Evolutionary conservation across 305 asterid genomes (phyloP).

Genomic region (Caryopteris hybrid): DNA sequence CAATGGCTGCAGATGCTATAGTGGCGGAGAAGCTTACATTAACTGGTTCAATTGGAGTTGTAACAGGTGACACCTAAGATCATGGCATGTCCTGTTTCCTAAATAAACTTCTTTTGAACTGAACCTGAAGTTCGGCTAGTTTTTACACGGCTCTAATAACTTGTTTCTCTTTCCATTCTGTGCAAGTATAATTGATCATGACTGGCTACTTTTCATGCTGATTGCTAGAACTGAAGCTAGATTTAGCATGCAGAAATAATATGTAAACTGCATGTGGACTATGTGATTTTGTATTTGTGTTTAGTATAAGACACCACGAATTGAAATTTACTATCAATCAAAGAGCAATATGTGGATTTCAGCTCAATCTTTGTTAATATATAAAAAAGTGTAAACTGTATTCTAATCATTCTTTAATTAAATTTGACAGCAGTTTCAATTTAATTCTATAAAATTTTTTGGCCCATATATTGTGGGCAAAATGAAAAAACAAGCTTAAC

Average conservation of each 20-base stretch:
- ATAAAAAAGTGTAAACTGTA: no score
- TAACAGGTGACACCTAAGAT: slow-evolving; percentile 50
- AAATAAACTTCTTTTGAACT: neutral
- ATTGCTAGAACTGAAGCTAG: neutral
- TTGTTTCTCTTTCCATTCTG: neutral
- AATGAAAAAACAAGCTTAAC: no score
- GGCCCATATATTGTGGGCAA: no score
- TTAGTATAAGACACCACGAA: no score
- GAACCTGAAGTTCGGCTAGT: neutral
- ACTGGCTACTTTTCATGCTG: neutral
- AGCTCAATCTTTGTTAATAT: no score
- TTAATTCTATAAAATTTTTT: no score
- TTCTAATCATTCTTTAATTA: no score
- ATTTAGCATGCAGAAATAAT: neutral
- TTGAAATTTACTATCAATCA: no score
- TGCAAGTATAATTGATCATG: neutral
- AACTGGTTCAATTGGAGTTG: slow-evolving; percentile 95
- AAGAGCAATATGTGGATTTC: no score
- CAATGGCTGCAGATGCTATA: slow-evolving; percentile 77
- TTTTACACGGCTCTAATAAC: neutral
- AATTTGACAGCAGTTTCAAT: no score
- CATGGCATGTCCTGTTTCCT: neutral
- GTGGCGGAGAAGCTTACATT: slow-evolving; percentile 86
- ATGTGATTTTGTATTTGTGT: no score
- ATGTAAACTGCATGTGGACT: neutral